Conservation (phyloP, 1,284 basidiomycete genomes). For the Phellopilus nigrolimitatus region DNA sequence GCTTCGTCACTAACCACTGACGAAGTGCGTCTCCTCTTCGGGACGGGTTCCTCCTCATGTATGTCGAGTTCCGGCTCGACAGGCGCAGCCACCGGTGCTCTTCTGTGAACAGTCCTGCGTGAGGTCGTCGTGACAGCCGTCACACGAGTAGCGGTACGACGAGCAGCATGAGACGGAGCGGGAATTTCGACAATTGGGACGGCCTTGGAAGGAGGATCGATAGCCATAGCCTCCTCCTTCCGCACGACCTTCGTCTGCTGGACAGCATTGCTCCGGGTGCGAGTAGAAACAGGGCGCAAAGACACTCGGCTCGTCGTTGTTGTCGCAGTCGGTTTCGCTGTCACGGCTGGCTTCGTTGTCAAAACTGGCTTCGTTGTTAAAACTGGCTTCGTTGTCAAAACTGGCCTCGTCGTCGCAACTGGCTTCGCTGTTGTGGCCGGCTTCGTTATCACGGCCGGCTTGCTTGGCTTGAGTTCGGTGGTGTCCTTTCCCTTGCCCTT, state of each 20-base stretch:
- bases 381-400: too few relatives aligned
- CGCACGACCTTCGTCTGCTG: slow-evolving; percentile 22
- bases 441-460: too few relatives aligned
- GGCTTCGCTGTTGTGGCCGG: slow-evolving; percentile 21
- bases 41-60: slow-evolving; percentile 46
- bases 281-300: slow-evolving; percentile 26
- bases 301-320: slow-evolving; percentile 27
- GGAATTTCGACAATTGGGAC: slow-evolving; percentile 15
- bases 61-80: slow-evolving; percentile 26
- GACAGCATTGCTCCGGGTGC: slow-evolving; percentile 29
- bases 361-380: too few relatives aligned
- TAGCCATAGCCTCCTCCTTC: slow-evolving; percentile 45
- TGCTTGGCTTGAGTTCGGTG: slow-evolving; percentile 31
- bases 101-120: slow-evolving; percentile 28
- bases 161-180: slow-evolving; percentile 2
- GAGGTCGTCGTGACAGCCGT: slow-evolving; percentile 29
- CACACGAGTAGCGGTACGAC: slow-evolving; percentile 23
- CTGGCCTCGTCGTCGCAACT: slow-evolving; percentile 29
- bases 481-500: slow-evolving; percentile 46
- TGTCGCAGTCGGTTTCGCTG: slow-evolving; percentile 26
- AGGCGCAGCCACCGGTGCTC: slow-evolving; percentile 24
- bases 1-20: slow-evolving; percentile 60
- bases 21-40: slow-evolving; percentile 71
- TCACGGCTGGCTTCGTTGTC: too few relatives aligned
- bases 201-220: slow-evolving; percentile 38